A percentile compares a stretch with the other conserved stretches of the same genome.
phyloP scores from a whole-genome alignment of 1,139 yeast genomes.

The Sugiyamaella novakii region DNA sequence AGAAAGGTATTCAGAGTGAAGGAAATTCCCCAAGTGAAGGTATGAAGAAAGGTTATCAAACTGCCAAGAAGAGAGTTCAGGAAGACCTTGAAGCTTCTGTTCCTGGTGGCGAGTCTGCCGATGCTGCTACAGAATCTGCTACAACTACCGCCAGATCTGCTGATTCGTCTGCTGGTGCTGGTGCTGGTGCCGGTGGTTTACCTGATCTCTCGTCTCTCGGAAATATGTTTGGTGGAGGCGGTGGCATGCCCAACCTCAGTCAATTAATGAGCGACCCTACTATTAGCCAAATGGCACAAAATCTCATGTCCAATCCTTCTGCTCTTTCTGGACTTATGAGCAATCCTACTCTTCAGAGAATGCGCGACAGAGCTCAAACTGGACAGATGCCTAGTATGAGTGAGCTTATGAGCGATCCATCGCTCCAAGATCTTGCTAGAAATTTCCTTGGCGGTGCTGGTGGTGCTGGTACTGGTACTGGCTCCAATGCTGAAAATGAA shows the following conservation, averaged over 20 bases:
- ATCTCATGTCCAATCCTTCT: conserved; percentile 86
- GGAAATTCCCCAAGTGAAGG: conserved; percentile 85
- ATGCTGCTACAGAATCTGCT: conserved; percentile 28
- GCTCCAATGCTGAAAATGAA: conserved; percentile 4
- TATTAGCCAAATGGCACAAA: conserved; percentile 81
- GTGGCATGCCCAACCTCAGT: conserved; percentile 74
- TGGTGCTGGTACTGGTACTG: conserved; percentile 15
- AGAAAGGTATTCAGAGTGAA: conserved; percentile 81
- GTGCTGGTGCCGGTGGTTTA: conserved; percentile 36
- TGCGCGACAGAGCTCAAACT: conserved; percentile 30
- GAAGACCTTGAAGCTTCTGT: conserved; percentile 58
- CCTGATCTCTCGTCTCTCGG: conserved; percentile 21
- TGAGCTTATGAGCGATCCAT: conserved; percentile 79
- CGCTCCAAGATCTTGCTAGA: conserved; percentile 62
- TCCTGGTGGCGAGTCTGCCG: conserved; percentile 36
- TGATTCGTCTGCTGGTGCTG: conserved; percentile 36
- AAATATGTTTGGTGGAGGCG: conserved; percentile 42
- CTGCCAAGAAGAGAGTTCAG: conserved; percentile 83
- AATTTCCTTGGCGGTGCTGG: conserved; percentile 38
- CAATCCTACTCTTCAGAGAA: conserved; percentile 54
- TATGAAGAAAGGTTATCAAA: conserved; percentile 91
- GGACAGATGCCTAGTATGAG: conserved; percentile 59
- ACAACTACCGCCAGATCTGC: conserved; percentile 38
- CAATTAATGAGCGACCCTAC: conserved; percentile 86
- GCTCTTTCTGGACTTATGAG: conserved; percentile 76